These are phyloP conservation scores for Phoma sp. DNA, from an alignment of 2,329 filamentous ascomycete species.

Conservation along the genomic window DNA sequence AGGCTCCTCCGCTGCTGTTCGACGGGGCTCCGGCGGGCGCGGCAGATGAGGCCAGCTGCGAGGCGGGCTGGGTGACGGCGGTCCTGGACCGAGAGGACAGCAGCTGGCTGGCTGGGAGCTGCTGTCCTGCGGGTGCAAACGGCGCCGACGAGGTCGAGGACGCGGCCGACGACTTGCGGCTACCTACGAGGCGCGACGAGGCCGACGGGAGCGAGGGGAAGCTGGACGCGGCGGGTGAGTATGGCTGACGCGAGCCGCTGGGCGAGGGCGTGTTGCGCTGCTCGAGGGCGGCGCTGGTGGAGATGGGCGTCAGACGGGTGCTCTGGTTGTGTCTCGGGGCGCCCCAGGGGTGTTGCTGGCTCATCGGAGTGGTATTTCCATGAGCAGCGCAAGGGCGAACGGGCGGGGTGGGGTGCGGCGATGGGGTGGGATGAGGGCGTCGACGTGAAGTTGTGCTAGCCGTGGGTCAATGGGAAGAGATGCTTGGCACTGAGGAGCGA, in stretches of 20 bases:
- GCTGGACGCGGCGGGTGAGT: constrained; percentile 60
- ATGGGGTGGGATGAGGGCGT: constrained; percentile 26
- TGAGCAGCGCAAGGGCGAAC: constrained; percentile 48
- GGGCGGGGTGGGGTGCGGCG: constrained; percentile 23
- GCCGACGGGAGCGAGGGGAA: constrained; percentile 61
- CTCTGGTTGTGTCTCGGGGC: constrained; percentile 61
- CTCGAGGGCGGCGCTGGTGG: constrained; percentile 55
- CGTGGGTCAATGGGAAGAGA: constrained; percentile 18
- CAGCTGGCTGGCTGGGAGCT: constrained; percentile 60
- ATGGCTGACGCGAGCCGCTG: constrained; percentile 59
- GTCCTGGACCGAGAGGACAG: constrained; percentile 65
- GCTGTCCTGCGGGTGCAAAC: constrained; percentile 65
- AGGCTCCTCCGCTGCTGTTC: constrained; percentile 62
- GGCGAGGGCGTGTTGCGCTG: constrained; percentile 56
- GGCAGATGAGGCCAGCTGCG: constrained; percentile 64
- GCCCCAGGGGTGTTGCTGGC: constrained; percentile 66
- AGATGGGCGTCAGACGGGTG: constrained; percentile 66
- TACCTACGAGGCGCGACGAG: constrained; percentile 58
- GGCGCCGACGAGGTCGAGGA: constrained; percentile 63
- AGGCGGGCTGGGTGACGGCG: constrained; percentile 61
- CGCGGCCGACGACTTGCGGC: constrained; percentile 62
- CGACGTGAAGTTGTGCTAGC: constrained; percentile 28
- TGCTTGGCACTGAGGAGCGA: constrained; percentile 5
- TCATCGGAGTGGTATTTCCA: constrained; percentile 55
- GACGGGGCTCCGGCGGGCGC: constrained; percentile 59